These are phyloP conservation scores for Eutreptiella sp. DNA, from an alignment of 208 protist genomes.

Conservation along the genomic window DNA sequence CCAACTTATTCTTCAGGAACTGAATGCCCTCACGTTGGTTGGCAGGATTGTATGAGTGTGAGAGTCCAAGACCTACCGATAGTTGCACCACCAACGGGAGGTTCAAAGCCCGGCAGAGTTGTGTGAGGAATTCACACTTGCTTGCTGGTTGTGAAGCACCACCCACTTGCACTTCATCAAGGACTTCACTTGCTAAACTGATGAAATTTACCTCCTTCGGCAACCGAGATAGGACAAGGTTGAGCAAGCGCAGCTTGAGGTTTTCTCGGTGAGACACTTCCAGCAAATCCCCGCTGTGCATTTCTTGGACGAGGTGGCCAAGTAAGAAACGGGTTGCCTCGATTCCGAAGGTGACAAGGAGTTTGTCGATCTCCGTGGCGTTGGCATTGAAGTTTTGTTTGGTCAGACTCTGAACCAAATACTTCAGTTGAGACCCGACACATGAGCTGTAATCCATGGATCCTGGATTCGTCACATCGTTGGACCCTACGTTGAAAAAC, in stretches of 20 bases:
- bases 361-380: background rate
- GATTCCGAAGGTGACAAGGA: background rate
- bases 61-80: background rate
- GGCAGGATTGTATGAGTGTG: background rate
- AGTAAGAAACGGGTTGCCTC: slow-evolving; percentile 1
- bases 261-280: background rate
- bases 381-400: background rate
- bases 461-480: too few relatives aligned
- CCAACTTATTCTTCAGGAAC: slow-evolving; percentile 13
- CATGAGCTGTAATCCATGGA: slow-evolving; percentile 5
- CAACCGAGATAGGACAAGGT: background rate
- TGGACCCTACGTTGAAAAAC: too few relatives aligned
- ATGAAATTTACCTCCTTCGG: background rate
- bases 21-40: background rate
- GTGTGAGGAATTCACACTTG: background rate
- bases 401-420: slow-evolving; percentile 2
- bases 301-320: background rate
- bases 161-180: background rate
- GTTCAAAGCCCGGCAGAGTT: background rate
- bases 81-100: background rate
- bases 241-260: background rate
- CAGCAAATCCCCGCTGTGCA: background rate
- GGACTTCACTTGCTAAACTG: background rate
- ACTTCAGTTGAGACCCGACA: background rate
- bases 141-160: background rate